Percentiles rank a stretch among this genome's conserved stretches.
Evolutionary conservation across 805 yeast species (phyloP).

Genomic region (Saturnispora diversa): DNA sequence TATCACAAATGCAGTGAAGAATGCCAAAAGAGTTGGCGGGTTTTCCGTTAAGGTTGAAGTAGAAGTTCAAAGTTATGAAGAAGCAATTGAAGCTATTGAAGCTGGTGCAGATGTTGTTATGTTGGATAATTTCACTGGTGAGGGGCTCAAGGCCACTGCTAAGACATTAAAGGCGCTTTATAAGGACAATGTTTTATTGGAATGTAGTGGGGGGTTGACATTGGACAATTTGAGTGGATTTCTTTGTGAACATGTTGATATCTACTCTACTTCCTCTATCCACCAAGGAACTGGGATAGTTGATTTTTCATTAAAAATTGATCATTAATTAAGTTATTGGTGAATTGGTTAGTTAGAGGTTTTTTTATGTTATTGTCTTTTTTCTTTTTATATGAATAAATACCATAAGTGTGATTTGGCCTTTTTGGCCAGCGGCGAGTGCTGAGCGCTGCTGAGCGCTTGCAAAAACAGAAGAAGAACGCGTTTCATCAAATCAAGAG

Average conservation of each 20-base stretch:
- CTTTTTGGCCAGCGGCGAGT: no score
- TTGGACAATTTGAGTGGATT: constrained; percentile 55
- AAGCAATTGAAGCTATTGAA: constrained; percentile 84
- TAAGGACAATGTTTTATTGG: constrained; percentile 48
- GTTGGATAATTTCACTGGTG: constrained; percentile 81
- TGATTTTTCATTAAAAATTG: constrained; percentile 77
- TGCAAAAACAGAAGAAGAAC: no score
- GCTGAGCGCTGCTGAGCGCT: no score
- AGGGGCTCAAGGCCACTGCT: constrained; percentile 59
- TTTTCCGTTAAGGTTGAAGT: constrained; percentile 88
- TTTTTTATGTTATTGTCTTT: no score
- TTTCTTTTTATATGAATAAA: no score
- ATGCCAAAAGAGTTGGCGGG: constrained; percentile 77
- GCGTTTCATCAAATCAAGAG: no score
- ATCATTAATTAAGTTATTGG: constrained; percentile 10
- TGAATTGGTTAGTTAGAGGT: background rate
- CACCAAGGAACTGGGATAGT: constrained; percentile 85
- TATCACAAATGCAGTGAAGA: constrained; percentile 70
- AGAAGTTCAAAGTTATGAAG: constrained; percentile 76
- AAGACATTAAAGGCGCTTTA: constrained; percentile 49
- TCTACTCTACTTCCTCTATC: constrained; percentile 82
- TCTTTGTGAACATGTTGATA: constrained; percentile 73
- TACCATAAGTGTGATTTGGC: no score
- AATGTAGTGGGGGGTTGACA: constrained; percentile 88
- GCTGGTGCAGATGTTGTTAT: constrained; percentile 95